These are phyloP conservation scores for Aspergillus nanangensis DNA, from an alignment of 495 filamentous ascomycete species.

Conservation along the genomic window DNA sequence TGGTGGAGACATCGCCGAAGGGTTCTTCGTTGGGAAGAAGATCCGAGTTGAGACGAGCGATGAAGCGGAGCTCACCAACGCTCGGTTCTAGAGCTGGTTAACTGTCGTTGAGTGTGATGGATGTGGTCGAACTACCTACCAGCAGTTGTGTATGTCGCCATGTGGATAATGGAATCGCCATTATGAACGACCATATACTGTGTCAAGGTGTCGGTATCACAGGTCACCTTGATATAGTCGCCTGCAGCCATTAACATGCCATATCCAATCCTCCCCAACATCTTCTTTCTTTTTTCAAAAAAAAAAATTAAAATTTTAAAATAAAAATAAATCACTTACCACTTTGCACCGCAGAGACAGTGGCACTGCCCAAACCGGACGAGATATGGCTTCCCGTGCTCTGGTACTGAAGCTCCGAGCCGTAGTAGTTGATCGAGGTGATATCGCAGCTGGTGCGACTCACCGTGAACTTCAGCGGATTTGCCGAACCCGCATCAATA, in stretches of 20 bases:
- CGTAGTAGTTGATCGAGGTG: slow-evolving; percentile 55
- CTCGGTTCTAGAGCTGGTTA: slow-evolving; percentile 42
- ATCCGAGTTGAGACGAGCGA: slow-evolving; percentile 54
- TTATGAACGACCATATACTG: slow-evolving; percentile 60
- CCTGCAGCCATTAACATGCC: slow-evolving; percentile 14
- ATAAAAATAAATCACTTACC: slow-evolving; percentile 25
- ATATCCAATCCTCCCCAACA: too few species aligned
- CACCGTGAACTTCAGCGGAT: slow-evolving; percentile 54
- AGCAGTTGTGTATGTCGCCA: slow-evolving; percentile 59
- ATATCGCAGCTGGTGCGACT: slow-evolving; percentile 56
- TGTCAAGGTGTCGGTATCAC: slow-evolving; percentile 53
- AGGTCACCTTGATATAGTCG: slow-evolving; percentile 59
- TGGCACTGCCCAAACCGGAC: slow-evolving; percentile 57
- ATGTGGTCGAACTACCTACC: slow-evolving; percentile 10
- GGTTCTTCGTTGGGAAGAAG: slow-evolving; percentile 50
- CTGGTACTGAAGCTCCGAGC: slow-evolving; percentile 52
- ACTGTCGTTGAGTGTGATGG: background rate
- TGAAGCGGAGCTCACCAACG: slow-evolving; percentile 61
- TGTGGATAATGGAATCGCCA: slow-evolving; percentile 55
- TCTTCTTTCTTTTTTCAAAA: too few species aligned
- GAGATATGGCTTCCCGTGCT: slow-evolving; percentile 51
- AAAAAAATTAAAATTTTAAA: too few species aligned
- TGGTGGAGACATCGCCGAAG: slow-evolving; percentile 47
- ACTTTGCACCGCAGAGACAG: slow-evolving; percentile 44
- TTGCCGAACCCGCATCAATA: slow-evolving; percentile 50